Base-by-base conservation (phyloP, 176 grass and related monocot species). In the Oryza punctata region DNA sequence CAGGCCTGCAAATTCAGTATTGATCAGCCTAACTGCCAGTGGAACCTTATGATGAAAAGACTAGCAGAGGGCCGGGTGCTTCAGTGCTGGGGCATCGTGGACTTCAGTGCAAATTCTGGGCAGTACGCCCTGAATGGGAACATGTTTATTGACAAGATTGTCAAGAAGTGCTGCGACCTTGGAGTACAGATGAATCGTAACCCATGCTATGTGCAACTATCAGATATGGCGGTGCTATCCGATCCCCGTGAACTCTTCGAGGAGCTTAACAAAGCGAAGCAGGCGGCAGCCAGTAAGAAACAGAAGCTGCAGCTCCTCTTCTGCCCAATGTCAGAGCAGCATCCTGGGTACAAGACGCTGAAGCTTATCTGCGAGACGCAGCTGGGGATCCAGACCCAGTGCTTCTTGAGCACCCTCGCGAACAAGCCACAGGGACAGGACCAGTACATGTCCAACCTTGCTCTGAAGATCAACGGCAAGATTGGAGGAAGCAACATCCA, bases 401-500 rank as follows among this genome's bases (percentile, higher is more conserved):
- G 87, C 43, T 76, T 85, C 64, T 60, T 89, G 82, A 86, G 83
- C 76, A 0, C 6, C 49, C 10, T 15, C 0, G 90, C 87, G 2
- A 89, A 92, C 64, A 88, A 82, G 27, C 5, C 0, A 6, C n/a
- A 50, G 7, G 30, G 72, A 12, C 70, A 85, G 49, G 91, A 88
- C 59, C 87, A 85, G 77, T 93, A 93, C 40, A 67, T 93, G 61
- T 37, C 84, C 38, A 93, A 90, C 67, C 78, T 93, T 37, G 81
- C 81, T 9, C 81, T 90, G 24, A 93, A 93, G 88, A 88, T 93
- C 47, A 93, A 93, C 18, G 78, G 71, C 43, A 90, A 93, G 88
- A 81, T 93, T 7, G 91, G 91, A 8, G 91, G 91, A 29, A 90
- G 78, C 69, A 90, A 90, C 29, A 11, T 90, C 8, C 77, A 90